These are phyloP conservation scores for Bipolaris zeicola DNA, from an alignment of 2,329 filamentous ascomycete species.

Conservation along the genomic window DNA sequence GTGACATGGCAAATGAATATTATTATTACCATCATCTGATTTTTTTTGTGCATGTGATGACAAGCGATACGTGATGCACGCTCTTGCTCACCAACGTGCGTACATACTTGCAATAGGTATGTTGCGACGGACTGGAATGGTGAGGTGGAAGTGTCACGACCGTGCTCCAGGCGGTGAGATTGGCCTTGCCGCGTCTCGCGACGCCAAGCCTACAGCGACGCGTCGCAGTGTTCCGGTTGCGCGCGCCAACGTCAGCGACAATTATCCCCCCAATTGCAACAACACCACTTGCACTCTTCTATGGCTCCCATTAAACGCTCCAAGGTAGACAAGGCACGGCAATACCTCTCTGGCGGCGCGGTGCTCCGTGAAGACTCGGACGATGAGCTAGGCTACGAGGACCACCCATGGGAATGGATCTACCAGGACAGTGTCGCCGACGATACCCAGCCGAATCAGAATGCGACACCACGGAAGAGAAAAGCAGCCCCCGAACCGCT, in stretches of 20 bases:
- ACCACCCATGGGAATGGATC: constrained; percentile 59
- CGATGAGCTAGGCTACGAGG: constrained; percentile 71
- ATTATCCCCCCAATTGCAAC: constrained; percentile 24
- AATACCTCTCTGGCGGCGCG: constrained; percentile 63
- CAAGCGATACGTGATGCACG: constrained; percentile 1
- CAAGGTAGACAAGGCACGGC: constrained; percentile 54
- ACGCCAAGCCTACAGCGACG: constrained; percentile 41
- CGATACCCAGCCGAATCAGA: constrained; percentile 22
- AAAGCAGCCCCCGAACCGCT: constrained; percentile 28
- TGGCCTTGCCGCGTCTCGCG: constrained; percentile 20
- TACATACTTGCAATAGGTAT: not conserved
- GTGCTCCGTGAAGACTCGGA: constrained; percentile 80
- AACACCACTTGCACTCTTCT: constrained; percentile 23
- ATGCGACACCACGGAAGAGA: constrained; percentile 42
- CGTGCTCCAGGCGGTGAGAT: constrained; percentile 20
- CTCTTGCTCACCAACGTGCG: not conserved
- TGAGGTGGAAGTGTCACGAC: constrained; percentile 2
- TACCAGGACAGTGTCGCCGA: constrained; percentile 55
- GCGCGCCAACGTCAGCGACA: constrained; percentile 34
- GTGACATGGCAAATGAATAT: constrained; percentile 30
- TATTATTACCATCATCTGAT: constrained; percentile 13
- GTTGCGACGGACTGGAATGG: not conserved
- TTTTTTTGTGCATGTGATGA: not conserved
- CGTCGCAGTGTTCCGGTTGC: constrained; percentile 26
- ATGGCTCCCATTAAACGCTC: constrained; percentile 52